A percentile compares a stretch with the other conserved stretches of the same genome.
Evolutionary conservation across 371 early-diverging fungal genomes (phyloP).

Genomic region (Mucor indicus): DNA sequence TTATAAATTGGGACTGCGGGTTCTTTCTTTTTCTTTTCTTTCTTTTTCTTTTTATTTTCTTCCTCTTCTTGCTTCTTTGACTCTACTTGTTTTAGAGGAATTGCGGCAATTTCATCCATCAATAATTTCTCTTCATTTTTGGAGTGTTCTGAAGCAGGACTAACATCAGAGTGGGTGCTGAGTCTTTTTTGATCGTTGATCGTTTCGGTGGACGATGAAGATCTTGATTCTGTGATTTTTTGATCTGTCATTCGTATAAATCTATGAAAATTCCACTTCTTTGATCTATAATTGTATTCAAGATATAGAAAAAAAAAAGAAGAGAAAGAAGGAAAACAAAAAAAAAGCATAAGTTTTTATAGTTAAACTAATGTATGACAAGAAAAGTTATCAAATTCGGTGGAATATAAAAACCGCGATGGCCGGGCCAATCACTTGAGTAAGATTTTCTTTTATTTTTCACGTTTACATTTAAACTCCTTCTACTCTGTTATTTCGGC

Average conservation of each 20-base stretch:
- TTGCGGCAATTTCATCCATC: constrained; percentile 19
- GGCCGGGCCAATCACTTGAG: no score
- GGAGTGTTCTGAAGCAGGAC: neutral
- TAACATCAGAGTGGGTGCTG: neutral
- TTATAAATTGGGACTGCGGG: constrained; percentile 45
- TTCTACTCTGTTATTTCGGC: no score
- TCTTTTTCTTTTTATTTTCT: constrained; percentile 13
- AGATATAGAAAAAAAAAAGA: no score
- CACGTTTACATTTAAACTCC: no score
- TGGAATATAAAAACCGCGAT: no score
- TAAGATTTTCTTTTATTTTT: no score
- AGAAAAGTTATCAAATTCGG: no score
- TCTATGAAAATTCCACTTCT: no score
- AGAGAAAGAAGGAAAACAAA: no score
- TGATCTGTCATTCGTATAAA: constrained; percentile 7
- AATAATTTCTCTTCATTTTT: constrained; percentile 15
- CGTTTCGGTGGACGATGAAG: constrained; percentile 22
- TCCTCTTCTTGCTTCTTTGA: constrained; percentile 1
- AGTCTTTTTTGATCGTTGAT: constrained; percentile 8
- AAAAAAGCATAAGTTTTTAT: no score
- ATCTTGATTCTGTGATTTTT: constrained; percentile 18
- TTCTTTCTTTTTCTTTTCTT: constrained; percentile 33
- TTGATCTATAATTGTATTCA: no score
- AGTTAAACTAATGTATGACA: no score
- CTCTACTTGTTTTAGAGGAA: constrained; percentile 11